Percentiles rank a stretch among this genome's conserved stretches.
Evolutionary conservation across 352 stramenopile species (phyloP).

Genomic region (Phytopythium cucurbitacearum): DNA sequence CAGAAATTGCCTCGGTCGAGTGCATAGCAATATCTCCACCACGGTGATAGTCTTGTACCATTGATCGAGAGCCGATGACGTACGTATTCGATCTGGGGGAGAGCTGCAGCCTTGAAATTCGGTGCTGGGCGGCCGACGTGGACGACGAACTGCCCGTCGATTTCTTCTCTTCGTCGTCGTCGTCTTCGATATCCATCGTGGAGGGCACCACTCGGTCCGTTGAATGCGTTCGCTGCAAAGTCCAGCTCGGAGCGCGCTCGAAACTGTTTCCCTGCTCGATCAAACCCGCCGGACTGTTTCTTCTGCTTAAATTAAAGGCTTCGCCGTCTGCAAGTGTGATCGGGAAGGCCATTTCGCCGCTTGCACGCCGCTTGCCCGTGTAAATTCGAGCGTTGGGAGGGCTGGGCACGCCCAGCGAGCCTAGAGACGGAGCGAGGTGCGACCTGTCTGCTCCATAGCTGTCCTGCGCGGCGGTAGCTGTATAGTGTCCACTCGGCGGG

Average conservation of each 20-base stretch:
- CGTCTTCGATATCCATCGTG: too few species aligned
- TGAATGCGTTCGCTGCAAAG: too few species aligned
- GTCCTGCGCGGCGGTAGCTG: too few species aligned
- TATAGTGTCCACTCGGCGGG: too few species aligned
- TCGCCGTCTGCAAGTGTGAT: not conserved
- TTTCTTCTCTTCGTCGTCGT: too few species aligned
- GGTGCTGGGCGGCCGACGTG: not conserved
- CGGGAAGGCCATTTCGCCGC: conserved; percentile 2
- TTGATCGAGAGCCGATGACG: not conserved
- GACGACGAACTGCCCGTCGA: too few species aligned
- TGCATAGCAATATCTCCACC: not conserved
- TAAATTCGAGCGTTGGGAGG: not conserved
- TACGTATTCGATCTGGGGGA: not conserved
- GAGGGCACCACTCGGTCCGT: too few species aligned
- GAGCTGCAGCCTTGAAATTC: conserved; percentile 3
- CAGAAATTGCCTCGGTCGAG: not conserved
- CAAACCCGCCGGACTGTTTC: not conserved
- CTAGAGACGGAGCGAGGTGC: too few species aligned
- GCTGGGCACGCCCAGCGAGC: too few species aligned
- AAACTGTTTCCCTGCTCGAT: too few species aligned
- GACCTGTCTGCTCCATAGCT: too few species aligned
- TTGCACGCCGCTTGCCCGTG: conserved; percentile 4
- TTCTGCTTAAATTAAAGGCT: not conserved
- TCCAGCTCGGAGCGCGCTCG: too few species aligned
- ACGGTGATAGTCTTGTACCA: not conserved